Evolutionary conservation across 495 filamentous ascomycete genomes (phyloP).

Genomic region (Neohortaea acidophila): DNA sequence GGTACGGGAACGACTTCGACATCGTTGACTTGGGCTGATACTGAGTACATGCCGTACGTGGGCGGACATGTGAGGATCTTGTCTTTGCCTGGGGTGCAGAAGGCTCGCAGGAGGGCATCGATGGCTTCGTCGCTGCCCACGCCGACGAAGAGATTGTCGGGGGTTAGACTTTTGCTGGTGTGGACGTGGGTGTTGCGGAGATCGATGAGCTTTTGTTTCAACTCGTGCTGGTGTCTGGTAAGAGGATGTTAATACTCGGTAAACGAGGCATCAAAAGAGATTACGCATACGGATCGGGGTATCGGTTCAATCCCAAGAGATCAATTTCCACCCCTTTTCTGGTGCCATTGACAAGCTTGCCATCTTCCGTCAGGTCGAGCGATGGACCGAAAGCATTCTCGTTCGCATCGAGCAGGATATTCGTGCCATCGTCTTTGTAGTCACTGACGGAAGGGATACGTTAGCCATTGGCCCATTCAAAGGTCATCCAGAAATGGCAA

Average conservation of each 20-base stretch:
- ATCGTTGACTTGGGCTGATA: conserved; percentile 88
- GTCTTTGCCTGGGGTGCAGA: conserved; percentile 75
- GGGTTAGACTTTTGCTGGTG: conserved; percentile 55
- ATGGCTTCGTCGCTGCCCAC: conserved; percentile 95
- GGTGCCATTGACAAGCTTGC: conserved; percentile 30
- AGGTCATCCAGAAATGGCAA: too few species aligned
- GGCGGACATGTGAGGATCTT: conserved; percentile 88
- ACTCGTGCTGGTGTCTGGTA: conserved; percentile 57
- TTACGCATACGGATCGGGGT: conserved; percentile 68
- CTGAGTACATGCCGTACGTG: conserved; percentile 96
- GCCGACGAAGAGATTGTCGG: conserved; percentile 80
- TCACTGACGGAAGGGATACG: conserved; percentile 58
- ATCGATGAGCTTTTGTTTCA: conserved; percentile 76
- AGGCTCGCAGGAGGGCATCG: conserved; percentile 80
- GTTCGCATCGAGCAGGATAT: conserved; percentile 92
- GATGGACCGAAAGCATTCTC: conserved; percentile 91
- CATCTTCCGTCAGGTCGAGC: conserved; percentile 34
- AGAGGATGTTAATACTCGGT: background rate
- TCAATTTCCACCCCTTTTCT: conserved; percentile 39
- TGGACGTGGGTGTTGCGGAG: conserved; percentile 76
- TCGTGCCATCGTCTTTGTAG: conserved; percentile 97
- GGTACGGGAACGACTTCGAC: conserved; percentile 71
- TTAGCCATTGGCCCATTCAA: too few species aligned
- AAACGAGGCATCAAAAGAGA: conserved; percentile 1
- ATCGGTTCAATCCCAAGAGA: conserved; percentile 70